These are phyloP conservation scores for Papiliotrema laurentii DNA, from an alignment of 1,284 basidiomycete species.

Conservation along the genomic window DNA sequence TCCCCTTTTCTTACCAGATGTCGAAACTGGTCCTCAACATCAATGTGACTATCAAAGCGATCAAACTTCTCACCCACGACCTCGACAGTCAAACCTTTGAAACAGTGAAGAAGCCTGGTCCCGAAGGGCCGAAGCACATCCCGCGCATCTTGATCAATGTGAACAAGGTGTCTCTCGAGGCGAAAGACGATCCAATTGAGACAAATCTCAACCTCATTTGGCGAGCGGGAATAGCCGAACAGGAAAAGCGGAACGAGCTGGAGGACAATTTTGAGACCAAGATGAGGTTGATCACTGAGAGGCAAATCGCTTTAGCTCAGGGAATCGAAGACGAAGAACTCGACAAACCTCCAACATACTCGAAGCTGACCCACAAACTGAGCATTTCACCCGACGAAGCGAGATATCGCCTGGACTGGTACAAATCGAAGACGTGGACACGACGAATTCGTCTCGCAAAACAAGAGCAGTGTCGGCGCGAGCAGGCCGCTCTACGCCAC, in stretches of 20 bases:
- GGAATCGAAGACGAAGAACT: slow-evolving; percentile 7
- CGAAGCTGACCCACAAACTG: slow-evolving; percentile 24
- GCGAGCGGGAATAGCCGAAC: slow-evolving; percentile 71
- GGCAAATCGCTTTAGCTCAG: slow-evolving; percentile 42
- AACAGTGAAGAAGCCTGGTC: slow-evolving; percentile 53
- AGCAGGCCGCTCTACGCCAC: slow-evolving; percentile 46
- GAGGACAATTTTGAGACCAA: slow-evolving; percentile 80
- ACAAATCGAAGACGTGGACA: slow-evolving; percentile 77
- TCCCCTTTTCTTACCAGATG: slow-evolving; percentile 74
- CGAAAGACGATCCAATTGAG: slow-evolving; percentile 86
- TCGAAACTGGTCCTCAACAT: slow-evolving; percentile 67
- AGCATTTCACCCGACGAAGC: slow-evolving; percentile 70
- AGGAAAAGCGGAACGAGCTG: slow-evolving; percentile 66
- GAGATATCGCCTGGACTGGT: slow-evolving; percentile 63
- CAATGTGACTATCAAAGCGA: slow-evolving; percentile 61
- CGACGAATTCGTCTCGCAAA: slow-evolving; percentile 52
- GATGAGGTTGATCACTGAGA: slow-evolving; percentile 53
- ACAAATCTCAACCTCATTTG: slow-evolving; percentile 72
- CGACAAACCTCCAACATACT: neutral
- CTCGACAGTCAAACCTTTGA: slow-evolving; percentile 23
- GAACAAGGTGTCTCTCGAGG: slow-evolving; percentile 65
- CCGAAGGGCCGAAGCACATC: slow-evolving; percentile 66
- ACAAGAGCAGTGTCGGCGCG: slow-evolving; percentile 50
- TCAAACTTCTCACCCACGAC: slow-evolving; percentile 58
- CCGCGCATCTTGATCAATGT: slow-evolving; percentile 65